Base-by-base conservation (phyloP, 352 stramenopile species). In the Pythium guiyangense region DNA sequence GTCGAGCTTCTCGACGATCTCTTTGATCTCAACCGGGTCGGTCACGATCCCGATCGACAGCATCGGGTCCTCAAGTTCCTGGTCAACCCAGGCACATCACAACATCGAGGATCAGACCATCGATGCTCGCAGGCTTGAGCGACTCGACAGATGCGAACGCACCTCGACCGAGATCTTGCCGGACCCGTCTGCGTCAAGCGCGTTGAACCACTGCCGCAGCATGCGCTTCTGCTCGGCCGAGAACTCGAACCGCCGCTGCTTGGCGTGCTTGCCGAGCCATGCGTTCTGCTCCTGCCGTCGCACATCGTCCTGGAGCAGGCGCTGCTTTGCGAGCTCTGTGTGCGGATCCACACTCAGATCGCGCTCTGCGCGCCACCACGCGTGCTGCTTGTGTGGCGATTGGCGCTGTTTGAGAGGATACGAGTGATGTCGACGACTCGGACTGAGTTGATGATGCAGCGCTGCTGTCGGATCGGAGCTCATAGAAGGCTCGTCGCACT, bases 1-100 rank as follows among this genome's bases (percentile, higher is more conserved):
- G 63, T 92, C 82, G 6, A 92, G 55, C 20, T 70, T 73, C 11
- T 54, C 67, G 15, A 90, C 78, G 27, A 92, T 84, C 44, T 72
- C 57, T 26, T 70, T 57, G 51, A 89, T 86, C 65, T 92, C 82
- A 11, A 64, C 57, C 39, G 72, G 77, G 40, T 88, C 81, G 27
- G 69, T 86, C 47, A 88, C 82, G 25, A 90, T 79, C 17, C 82
- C 82, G 26, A 92, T 88, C 20, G 82, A 89, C 12, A 92, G 73
- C 77, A 92, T 87, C 26, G 79, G 77, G 52, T 92, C 79, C 44
- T 92, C 73, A 11, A 92, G 70, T 26, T 90, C 81, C 63, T 84
- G 27, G 26, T 22, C 22, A 22, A 22, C 22, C 22, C 22, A 6
- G 8, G 6, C 17, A 20, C 39, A 40, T 31, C 39, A 53, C 22